Conservation (phyloP, 305 asterid species). For the Fraxinus paxiana region DNA sequence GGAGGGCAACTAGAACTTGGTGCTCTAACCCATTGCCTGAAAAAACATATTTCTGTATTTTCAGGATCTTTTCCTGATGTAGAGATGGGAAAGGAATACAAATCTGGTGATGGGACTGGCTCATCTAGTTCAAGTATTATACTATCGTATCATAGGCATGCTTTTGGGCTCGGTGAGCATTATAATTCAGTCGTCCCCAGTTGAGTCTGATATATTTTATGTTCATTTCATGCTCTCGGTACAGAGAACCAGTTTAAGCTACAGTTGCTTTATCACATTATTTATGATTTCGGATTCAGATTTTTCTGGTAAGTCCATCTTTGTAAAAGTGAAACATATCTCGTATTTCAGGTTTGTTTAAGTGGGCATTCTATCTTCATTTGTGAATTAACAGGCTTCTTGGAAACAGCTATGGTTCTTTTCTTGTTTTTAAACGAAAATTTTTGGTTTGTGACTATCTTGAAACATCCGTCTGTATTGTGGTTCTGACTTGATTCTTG, state of each 20-base stretch:
- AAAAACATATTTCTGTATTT: conserved; percentile 67
- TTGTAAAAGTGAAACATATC: neutral
- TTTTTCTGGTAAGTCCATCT: neutral
- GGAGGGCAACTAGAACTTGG: conserved; percentile 95
- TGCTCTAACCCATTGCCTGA: conserved; percentile 82
- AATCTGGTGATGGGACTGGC: conserved; percentile 28
- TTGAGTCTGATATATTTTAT: conserved; percentile 7
- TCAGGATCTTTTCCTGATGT: conserved; percentile 93
- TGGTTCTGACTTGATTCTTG: neutral
- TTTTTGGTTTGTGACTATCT: neutral
- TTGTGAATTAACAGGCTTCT: neutral
- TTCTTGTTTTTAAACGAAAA: neutral
- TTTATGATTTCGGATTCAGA: neutral
- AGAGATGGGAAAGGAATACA: conserved; percentile 96
- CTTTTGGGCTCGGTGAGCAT: conserved; percentile 86
- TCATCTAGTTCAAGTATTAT: conserved; percentile 38
- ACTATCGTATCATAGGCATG: conserved; percentile 69
- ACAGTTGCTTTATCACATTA: neutral
- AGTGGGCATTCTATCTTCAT: neutral
- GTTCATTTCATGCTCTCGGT: neutral
- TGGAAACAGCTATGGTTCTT: neutral
- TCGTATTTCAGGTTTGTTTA: neutral
- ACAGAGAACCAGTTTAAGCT: neutral
- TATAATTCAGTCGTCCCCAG: conserved; percentile 63
- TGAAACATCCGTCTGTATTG: neutral